Conservation (phyloP, 2,329 filamentous ascomycete species). For the Stagonosporopsis cucurbitacearum region DNA sequence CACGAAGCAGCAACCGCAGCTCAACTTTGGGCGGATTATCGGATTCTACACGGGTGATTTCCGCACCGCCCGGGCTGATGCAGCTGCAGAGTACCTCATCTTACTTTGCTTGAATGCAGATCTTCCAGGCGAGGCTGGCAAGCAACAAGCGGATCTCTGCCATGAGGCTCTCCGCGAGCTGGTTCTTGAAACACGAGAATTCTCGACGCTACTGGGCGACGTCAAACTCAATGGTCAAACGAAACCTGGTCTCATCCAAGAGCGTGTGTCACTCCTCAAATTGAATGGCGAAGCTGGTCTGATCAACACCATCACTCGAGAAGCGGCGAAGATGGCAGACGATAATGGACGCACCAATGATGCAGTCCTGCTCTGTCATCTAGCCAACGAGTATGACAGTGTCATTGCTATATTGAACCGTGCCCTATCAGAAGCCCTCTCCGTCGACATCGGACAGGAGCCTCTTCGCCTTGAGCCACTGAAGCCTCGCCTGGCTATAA, state of each 20-base stretch:
- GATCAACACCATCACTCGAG: conserved; percentile 87
- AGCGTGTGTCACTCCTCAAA: conserved; percentile 80
- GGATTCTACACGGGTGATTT: conserved; percentile 97
- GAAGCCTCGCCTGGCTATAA: conserved; percentile 66
- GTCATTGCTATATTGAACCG: conserved; percentile 92
- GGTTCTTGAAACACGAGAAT: conserved; percentile 95
- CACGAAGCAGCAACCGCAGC: conserved; percentile 74
- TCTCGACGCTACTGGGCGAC: conserved; percentile 91
- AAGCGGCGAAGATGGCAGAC: conserved; percentile 90
- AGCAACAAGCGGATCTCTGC: conserved; percentile 80
- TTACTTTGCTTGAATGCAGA: conserved; percentile 93
- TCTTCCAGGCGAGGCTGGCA: conserved; percentile 74
- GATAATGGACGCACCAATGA: conserved; percentile 93
- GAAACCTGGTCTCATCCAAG: conserved; percentile 85
- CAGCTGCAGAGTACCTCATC: conserved; percentile 90
- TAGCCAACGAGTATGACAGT: conserved; percentile 93
- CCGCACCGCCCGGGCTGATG: conserved; percentile 84
- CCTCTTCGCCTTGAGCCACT: conserved; percentile 79
- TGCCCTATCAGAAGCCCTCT: conserved; percentile 86
- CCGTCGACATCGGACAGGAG: conserved; percentile 83
- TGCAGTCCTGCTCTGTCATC: conserved; percentile 90
- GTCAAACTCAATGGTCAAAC: conserved; percentile 84
- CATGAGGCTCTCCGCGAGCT: conserved; percentile 93
- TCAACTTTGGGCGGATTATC: conserved; percentile 93
- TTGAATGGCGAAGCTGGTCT: conserved; percentile 82